Percentiles rank a stretch among this genome's conserved stretches.
Evolutionary conservation across 2,329 filamentous ascomycete species (phyloP).

Genomic region (Arthrinium phaeospermum): DNA sequence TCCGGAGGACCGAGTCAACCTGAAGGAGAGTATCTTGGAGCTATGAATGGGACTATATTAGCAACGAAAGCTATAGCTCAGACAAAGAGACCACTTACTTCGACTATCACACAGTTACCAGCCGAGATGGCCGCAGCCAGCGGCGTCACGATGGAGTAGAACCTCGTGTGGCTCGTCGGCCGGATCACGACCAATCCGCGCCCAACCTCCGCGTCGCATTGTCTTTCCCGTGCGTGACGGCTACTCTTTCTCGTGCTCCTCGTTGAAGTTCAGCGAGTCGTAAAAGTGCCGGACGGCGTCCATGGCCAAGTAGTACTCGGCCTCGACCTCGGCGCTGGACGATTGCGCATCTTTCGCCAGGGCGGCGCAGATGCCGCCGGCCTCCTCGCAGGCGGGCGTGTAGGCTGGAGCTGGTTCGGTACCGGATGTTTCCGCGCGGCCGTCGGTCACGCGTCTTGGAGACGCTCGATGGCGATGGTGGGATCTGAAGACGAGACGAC

Average conservation of each 20-base stretch:
- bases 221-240: conserved; percentile 34
- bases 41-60: conserved; percentile 20
- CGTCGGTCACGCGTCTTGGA: conserved; percentile 45
- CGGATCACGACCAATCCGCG: conserved; percentile 39
- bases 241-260: conserved; percentile 39
- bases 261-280: conserved; percentile 35
- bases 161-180: conserved; percentile 36
- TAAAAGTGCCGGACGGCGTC: conserved; percentile 38
- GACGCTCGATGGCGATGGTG: conserved; percentile 32
- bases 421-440: conserved; percentile 44
- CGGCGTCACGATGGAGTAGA: conserved; percentile 40
- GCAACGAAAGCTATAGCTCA: neutral
- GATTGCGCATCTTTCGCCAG: conserved; percentile 38
- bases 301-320: conserved; percentile 39
- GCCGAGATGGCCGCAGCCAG: conserved; percentile 43
- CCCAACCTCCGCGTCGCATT: conserved; percentile 29
- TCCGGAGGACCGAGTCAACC: conserved; percentile 30
- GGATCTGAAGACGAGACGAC: conserved; percentile 21
- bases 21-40: conserved; percentile 32
- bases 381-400: conserved; percentile 38
- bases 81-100: conserved; percentile 31
- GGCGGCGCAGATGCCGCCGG: conserved; percentile 38
- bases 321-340: conserved; percentile 40
- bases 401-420: conserved; percentile 44
- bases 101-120: conserved; percentile 43